These are phyloP conservation scores for Trichophyton mentagrophytes DNA, from an alignment of 2,329 filamentous ascomycete species.

Conservation along the genomic window DNA sequence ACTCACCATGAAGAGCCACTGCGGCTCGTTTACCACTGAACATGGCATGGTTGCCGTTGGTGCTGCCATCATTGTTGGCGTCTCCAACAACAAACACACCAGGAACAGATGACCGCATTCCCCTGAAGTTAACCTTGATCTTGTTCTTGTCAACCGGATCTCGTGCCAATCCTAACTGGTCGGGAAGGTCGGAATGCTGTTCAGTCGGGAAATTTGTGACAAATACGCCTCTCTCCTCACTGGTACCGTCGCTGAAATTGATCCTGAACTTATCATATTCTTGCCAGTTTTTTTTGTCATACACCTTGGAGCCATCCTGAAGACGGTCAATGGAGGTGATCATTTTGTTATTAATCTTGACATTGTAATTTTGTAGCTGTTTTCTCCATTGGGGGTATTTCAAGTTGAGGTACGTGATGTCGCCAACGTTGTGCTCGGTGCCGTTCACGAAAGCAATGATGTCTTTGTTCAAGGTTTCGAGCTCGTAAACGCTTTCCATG, in stretches of 20 bases:
- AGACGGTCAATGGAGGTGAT: slow-evolving; percentile 40
- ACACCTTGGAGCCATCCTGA: slow-evolving; percentile 18
- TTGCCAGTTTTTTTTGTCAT: slow-evolving; percentile 22
- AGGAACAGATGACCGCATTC: slow-evolving; percentile 39
- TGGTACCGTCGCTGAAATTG: slow-evolving; percentile 37
- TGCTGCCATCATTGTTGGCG: slow-evolving; percentile 46
- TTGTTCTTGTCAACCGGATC: slow-evolving; percentile 24
- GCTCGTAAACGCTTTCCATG: slow-evolving; percentile 38
- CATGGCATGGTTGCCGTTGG: slow-evolving; percentile 50
- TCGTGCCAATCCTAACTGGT: slow-evolving; percentile 37
- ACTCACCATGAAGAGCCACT: slow-evolving; percentile 46
- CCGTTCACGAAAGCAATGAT: slow-evolving; percentile 49
- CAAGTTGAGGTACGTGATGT: slow-evolving; percentile 28
- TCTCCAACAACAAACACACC: slow-evolving; percentile 50
- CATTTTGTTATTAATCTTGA: slow-evolving; percentile 45
- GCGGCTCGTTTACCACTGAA: slow-evolving; percentile 47
- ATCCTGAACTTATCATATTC: slow-evolving; percentile 47
- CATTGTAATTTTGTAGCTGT: slow-evolving; percentile 40
- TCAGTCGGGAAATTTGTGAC: slow-evolving; percentile 38
- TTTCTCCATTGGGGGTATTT: slow-evolving; percentile 37
- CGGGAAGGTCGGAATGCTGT: slow-evolving; percentile 39
- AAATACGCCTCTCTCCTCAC: slow-evolving; percentile 40
- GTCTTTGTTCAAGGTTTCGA: slow-evolving; percentile 43
- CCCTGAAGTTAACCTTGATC: slow-evolving; percentile 34
- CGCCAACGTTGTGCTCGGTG: slow-evolving; percentile 37